Evolutionary conservation across 345 rosid genomes (phyloP), one percentile per base, ranked within the genome.

Genomic region (Populus davidiana): DNA sequence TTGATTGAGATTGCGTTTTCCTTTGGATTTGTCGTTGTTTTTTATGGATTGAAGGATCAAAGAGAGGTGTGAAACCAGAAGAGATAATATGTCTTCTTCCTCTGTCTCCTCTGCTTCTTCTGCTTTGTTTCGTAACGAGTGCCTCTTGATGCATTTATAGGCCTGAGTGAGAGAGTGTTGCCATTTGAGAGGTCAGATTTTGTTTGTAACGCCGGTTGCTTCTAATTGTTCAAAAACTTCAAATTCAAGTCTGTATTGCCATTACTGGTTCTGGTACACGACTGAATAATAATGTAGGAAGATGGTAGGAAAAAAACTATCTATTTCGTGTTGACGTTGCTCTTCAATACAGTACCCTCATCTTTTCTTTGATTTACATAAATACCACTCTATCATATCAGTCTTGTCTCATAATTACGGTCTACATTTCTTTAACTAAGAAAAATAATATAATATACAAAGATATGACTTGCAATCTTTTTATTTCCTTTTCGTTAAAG

Each of bases 91-190:
- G 12, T n/a, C 69, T 35, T 64, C 62, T 39, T 66, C 29, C 25
- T 18, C 29, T 31, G 14, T 25, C 59, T 27, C 69, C 25, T 18
- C 71, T 31, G 35, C 35, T 69, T 31, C 49, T 2, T 21, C 41
- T 71, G 39, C 73, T 65, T 59, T 79, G 81, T 75, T 41, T 64
- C 36, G 68, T 67, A 77, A 75, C 77, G 82, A 54, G 75, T 21
- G 70, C 52, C 77, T 50, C 73, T 6, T 77, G 83, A 81, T 66
- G 85, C 86, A 83, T 86, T 76, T 78, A 83, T 79, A 77, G 64
- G 29, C 23, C 64, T 10, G 64, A 1, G 14, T 9, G 27, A 59
- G 27, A n/a, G 29, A 59, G 63, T 77, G 75, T n/a, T 29, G 12
- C 36, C 38, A 65, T 33, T 59, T 33, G 72, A 21, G 33, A 21